phyloP scores from a whole-genome alignment of 2,329 filamentous ascomycete species.

The Alternaria incomplexa region DNA sequence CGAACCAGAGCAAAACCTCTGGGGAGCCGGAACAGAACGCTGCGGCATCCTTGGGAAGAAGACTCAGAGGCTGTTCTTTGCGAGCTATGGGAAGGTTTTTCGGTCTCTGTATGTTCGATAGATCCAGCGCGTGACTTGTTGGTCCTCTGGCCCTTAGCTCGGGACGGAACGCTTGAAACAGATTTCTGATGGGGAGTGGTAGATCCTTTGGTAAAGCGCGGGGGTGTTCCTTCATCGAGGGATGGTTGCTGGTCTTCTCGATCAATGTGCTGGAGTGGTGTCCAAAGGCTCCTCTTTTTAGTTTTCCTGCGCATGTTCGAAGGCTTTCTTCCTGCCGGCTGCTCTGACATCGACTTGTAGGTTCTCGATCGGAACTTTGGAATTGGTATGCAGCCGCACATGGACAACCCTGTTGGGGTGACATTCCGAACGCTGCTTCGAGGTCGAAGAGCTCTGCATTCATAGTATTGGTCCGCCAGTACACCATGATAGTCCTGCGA shows the following conservation, averaged over 20 bases:
- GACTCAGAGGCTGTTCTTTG: not conserved
- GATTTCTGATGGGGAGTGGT: not conserved
- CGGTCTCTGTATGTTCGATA: not conserved
- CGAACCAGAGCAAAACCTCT: conserved; percentile 30
- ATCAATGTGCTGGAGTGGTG: conserved; percentile 19
- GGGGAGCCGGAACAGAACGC: conserved; percentile 29
- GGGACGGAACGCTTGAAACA: not conserved
- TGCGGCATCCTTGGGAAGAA: conserved; percentile 3
- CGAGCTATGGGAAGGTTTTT: not conserved
- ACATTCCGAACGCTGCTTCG: not conserved
- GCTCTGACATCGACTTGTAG: conserved; percentile 5
- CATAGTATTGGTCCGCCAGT: conserved; percentile 32
- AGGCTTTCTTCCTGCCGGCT: conserved; percentile 29
- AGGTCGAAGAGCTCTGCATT: conserved; percentile 9
- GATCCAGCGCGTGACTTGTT: not conserved
- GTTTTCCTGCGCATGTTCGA: conserved; percentile 11
- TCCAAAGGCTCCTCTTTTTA: conserved; percentile 21
- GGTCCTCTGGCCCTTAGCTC: not conserved
- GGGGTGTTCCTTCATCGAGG: not conserved
- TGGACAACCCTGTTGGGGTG: not conserved
- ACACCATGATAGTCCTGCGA: conserved; percentile 41
- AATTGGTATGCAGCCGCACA: not conserved
- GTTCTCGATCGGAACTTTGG: not conserved
- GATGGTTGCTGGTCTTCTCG: not conserved
- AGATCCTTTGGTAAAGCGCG: not conserved